Percentiles rank a stretch among this genome's conserved stretches.
Conservation (phyloP, 495 filamentous ascomycete genomes). For the Hyaloscypha finlandica region DNA sequence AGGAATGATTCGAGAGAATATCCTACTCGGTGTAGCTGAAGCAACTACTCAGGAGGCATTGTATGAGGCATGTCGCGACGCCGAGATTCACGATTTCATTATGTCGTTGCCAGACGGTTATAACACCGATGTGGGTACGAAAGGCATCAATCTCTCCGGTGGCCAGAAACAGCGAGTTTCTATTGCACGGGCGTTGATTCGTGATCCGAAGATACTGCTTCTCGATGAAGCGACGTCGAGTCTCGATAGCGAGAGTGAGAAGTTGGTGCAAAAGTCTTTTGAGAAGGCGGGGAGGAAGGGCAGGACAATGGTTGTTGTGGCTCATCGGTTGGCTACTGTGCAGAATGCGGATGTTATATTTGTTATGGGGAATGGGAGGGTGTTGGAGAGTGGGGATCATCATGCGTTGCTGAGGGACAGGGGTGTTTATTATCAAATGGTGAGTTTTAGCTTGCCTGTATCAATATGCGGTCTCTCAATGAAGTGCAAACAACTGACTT, state of each 20-base stretch:
- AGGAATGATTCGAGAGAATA: conserved; percentile 55
- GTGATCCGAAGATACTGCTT: too few relatives aligned
- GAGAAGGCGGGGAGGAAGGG: conserved; percentile 52
- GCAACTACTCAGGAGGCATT: conserved; percentile 31
- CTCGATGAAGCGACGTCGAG: conserved; percentile 50
- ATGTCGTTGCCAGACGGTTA: conserved; percentile 67
- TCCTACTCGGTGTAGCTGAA: conserved; percentile 51
- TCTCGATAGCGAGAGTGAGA: conserved; percentile 53
- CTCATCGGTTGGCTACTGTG: conserved; percentile 56
- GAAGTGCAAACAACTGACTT: too few relatives aligned
- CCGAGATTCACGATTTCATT: conserved; percentile 58
- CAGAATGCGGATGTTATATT: conserved; percentile 51
- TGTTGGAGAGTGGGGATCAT: conserved; percentile 42
- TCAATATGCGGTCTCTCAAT: too few relatives aligned
- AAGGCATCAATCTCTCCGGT: too few relatives aligned
- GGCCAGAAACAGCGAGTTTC: too few relatives aligned
- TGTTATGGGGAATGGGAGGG: conserved; percentile 43
- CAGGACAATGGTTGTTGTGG: conserved; percentile 69
- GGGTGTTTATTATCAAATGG: not conserved
- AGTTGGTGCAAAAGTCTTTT: conserved; percentile 65
- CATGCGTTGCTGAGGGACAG: conserved; percentile 31
- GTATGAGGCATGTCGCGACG: conserved; percentile 15
- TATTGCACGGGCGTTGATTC: too few relatives aligned
- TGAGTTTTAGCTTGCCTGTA: too few relatives aligned
- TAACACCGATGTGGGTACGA: too few relatives aligned